Base-by-base conservation (phyloP, 305 asterid genomes). In the Fraxinus angustifolia region DNA sequence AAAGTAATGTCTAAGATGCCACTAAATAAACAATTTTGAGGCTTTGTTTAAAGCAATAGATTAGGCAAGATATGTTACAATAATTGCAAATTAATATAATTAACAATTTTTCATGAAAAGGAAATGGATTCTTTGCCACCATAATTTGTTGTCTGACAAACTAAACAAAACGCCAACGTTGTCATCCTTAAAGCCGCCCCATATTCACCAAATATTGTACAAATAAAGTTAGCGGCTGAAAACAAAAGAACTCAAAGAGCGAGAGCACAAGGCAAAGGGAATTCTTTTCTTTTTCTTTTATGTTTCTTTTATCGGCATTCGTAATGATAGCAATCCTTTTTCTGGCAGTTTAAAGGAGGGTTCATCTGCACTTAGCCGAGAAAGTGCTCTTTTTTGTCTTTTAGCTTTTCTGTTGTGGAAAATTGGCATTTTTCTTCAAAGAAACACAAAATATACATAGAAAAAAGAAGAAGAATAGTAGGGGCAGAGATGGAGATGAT, bases 401-500 rank as follows among this genome's bases (percentile, higher is more conserved):
- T 60, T 82, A 76, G 40, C 82, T 79, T 53, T 77, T 60, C 73
- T 71, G 71, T 77, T 77, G 70, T 82, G 77, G 76, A 38, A 79
- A 56, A 76, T 58, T 73, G 62, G 73, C 62, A 45, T 1, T 81
- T 83, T 88, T 85, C 75, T 85, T 84, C 85, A 83, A 67, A 16
- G 62, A 36, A 75, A 82, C 8, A 79, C 33, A 30, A 45, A 31
- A 4, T 50, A 83, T 26, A 50, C 6, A 14, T 17, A 35, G 40
- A 77, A 58, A 74, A 10, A 58, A 4, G 58, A 48, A 19, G 14
- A 33, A 48, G 17, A 12, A 28, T 16, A 38, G 28, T 14, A 65
- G 72, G 81, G 53, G 38, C 33, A 58, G 79, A 75, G 76, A 89
- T 93, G 93, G 96, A 93, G 85, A 91, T 90, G 90, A 77, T 89